Conservation (phyloP, 306 rosid species). For the Vigna hirtella region DNA sequence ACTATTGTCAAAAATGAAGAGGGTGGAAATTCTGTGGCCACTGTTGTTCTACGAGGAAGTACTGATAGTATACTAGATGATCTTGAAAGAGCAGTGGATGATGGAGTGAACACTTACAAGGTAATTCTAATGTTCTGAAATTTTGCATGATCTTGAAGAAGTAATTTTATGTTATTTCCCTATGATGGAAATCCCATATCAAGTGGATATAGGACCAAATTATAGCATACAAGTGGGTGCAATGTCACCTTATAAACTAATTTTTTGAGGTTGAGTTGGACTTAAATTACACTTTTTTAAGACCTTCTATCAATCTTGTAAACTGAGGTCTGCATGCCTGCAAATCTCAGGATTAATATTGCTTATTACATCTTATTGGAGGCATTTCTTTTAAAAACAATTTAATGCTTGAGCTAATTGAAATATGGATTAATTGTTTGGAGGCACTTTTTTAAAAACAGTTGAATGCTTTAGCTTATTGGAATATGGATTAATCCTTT, state of each 20-base stretch:
- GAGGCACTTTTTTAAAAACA: not conserved
- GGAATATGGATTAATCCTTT: slow-evolving; percentile 20
- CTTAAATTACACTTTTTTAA: no score
- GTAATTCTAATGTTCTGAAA: slow-evolving; percentile 48
- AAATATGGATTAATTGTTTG: slow-evolving; percentile 6
- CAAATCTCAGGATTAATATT: not conserved
- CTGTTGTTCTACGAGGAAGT: slow-evolving; percentile 83
- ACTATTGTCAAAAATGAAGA: slow-evolving; percentile 79
- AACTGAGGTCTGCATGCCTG: slow-evolving; percentile 7
- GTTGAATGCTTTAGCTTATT: not conserved
- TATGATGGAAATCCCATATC: no score
- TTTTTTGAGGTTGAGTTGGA: no score
- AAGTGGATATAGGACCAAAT: no score
- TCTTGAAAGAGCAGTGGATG: slow-evolving; percentile 95
- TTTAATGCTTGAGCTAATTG: not conserved
- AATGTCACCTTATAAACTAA: no score
- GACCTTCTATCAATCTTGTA: not conserved
- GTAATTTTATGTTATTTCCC: not conserved
- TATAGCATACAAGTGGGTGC: no score
- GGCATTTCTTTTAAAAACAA: not conserved
- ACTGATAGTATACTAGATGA: slow-evolving; percentile 90
- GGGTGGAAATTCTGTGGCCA: slow-evolving; percentile 84
- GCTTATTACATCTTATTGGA: slow-evolving; percentile 11
- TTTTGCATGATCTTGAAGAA: slow-evolving; percentile 17
- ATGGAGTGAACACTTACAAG: slow-evolving; percentile 92